phyloP scores from a whole-genome alignment of 2,329 filamentous ascomycete genomes.

The Epichloe bromicola region DNA sequence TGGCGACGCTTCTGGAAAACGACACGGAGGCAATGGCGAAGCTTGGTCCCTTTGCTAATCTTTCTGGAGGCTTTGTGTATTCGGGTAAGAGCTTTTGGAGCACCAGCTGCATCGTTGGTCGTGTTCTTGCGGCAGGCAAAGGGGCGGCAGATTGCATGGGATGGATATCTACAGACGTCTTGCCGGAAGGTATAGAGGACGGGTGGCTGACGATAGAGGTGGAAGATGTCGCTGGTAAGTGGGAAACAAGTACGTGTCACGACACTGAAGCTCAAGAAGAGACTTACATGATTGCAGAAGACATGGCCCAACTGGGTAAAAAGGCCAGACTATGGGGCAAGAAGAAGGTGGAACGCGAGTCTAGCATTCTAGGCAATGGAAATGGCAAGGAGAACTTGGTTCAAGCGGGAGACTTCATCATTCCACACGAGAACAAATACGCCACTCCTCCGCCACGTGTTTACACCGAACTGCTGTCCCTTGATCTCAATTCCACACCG shows the following conservation, averaged over 20 bases:
- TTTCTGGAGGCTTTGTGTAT: conserved; percentile 54
- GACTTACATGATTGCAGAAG: conserved; percentile 22
- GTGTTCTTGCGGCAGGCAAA: conserved; percentile 48
- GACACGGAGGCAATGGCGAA: conserved; percentile 45
- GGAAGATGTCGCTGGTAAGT: conserved; percentile 38
- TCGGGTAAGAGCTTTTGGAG: conserved; percentile 55
- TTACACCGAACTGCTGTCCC: conserved; percentile 33
- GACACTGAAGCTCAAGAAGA: not conserved
- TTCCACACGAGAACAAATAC: conserved; percentile 45
- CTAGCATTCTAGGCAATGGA: conserved; percentile 47
- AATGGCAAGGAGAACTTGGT: conserved; percentile 40
- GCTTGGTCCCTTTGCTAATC: conserved; percentile 46
- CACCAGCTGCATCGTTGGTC: conserved; percentile 50
- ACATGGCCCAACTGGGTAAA: conserved; percentile 35
- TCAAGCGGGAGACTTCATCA: conserved; percentile 48
- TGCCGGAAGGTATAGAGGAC: conserved; percentile 36
- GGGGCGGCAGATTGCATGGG: conserved; percentile 55
- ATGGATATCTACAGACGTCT: conserved; percentile 50
- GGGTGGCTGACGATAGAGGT: conserved; percentile 48
- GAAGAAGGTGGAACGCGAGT: conserved; percentile 43
- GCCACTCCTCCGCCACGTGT: conserved; percentile 33
- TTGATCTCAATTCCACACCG: conserved; percentile 33
- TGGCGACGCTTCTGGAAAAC: conserved; percentile 52
- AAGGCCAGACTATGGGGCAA: conserved; percentile 51
- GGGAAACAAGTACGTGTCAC: not conserved